Conservation (phyloP, 345 rosid genomes). For the Combretum micranthum region DNA sequence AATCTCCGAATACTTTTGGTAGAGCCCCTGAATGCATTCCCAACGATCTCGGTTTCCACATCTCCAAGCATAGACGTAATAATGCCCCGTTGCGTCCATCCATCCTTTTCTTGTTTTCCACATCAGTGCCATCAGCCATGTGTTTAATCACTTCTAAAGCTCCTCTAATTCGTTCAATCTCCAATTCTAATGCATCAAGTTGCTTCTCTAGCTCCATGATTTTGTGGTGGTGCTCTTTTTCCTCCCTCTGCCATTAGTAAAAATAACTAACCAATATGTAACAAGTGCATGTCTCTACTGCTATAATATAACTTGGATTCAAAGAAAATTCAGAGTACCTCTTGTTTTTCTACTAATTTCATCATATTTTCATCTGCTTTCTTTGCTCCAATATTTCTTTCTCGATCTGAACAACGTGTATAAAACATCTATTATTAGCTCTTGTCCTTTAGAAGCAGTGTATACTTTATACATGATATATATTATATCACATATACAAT, state of each 20-base stretch:
- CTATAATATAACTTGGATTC: neutral
- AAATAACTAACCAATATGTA: neutral
- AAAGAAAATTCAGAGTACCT: conserved; percentile 25
- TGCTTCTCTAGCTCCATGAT: conserved; percentile 42
- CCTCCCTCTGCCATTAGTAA: conserved; percentile 43
- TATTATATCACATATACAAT: no score
- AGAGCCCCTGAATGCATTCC: conserved; percentile 43
- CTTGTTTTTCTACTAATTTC: conserved; percentile 58
- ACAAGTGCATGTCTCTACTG: neutral
- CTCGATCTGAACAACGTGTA: conserved; percentile 32
- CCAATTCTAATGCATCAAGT: conserved; percentile 62
- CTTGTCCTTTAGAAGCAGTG: neutral
- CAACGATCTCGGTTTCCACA: conserved; percentile 50
- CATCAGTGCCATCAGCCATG: conserved; percentile 51
- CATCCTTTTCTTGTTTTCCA: conserved; percentile 29
- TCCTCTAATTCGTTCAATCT: conserved; percentile 65
- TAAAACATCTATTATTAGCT: neutral
- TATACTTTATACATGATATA: neutral
- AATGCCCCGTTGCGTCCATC: conserved; percentile 61
- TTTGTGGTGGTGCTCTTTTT: conserved; percentile 42
- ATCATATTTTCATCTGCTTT: conserved; percentile 49
- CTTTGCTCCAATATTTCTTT: conserved; percentile 65
- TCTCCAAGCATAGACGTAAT: conserved; percentile 80
- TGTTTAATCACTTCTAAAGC: conserved; percentile 53
- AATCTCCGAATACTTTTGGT: conserved; percentile 51